Conservation (phyloP, 2,329 filamentous ascomycete species). For the Hortaea werneckii region DNA sequence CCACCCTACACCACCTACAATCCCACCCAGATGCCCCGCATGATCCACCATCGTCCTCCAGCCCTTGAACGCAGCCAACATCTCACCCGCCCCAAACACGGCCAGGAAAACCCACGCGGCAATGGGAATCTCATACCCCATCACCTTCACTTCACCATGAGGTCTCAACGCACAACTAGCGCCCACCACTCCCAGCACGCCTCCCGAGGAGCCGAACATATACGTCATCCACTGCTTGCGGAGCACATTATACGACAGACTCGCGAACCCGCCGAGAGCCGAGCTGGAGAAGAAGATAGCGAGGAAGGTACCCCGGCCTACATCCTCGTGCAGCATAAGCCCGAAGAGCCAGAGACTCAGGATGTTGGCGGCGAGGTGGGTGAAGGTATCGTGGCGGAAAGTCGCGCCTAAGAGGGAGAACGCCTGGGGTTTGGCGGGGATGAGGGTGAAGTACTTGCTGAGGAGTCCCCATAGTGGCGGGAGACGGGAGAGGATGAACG, state of each 20-base stretch:
- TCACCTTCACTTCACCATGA: constrained; percentile 16
- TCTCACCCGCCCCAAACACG: constrained; percentile 17
- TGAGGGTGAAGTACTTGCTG: constrained; percentile 58
- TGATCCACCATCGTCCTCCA: constrained; percentile 22
- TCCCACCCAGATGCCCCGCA: constrained; percentile 26
- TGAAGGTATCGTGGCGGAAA: constrained; percentile 57
- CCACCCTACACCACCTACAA: constrained; percentile 18
- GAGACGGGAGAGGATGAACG: constrained; percentile 51
- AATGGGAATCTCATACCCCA: constrained; percentile 23
- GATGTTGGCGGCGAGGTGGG: constrained; percentile 58
- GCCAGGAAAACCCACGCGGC: constrained; percentile 31
- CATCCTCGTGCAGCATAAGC: constrained; percentile 56
- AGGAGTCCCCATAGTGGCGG: constrained; percentile 56
- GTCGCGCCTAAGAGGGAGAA: constrained; percentile 51
- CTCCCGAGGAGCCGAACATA: constrained; percentile 56
- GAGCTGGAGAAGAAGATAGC: constrained; percentile 55
- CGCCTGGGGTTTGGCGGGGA: constrained; percentile 55
- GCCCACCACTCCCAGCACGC: constrained; percentile 49
- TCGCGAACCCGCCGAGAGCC: constrained; percentile 48
- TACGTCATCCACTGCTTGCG: constrained; percentile 36
- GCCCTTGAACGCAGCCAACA: constrained; percentile 13
- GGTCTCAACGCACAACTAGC: constrained; percentile 42
- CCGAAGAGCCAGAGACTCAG: constrained; percentile 56
- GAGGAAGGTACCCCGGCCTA: constrained; percentile 59
- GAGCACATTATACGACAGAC: constrained; percentile 40